A percentile compares a stretch with the other conserved stretches of the same genome.
These are phyloP conservation scores for Gnaphalium uliginosum DNA, from an alignment of 129 eudicot genomes.

Conservation along the genomic window DNA sequence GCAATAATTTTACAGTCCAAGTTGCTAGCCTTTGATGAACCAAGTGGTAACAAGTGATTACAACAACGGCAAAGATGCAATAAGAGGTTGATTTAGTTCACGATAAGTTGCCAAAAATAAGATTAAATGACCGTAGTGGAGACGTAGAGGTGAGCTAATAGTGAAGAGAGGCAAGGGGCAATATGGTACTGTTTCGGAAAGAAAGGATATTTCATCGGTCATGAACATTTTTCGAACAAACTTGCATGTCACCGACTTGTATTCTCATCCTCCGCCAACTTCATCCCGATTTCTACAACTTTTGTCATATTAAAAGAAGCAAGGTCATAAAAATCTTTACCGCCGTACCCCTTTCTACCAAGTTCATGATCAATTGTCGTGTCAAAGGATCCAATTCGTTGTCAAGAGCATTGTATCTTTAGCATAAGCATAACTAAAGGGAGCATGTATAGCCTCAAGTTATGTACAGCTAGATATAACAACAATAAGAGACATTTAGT, in stretches of 20 bases:
- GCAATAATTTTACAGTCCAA: not conserved
- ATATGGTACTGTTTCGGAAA: no score
- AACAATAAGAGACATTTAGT: not conserved
- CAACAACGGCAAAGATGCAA: no score
- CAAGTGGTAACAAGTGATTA: not conserved
- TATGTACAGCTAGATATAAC: not conserved
- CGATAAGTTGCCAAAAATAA: not conserved
- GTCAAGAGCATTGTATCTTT: not conserved
- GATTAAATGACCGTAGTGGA: not conserved
- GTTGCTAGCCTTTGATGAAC: not conserved
- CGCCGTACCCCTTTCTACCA: not conserved
- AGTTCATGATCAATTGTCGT: not conserved
- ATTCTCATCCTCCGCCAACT: no score
- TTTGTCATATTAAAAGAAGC: not conserved
- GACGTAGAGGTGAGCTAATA: not conserved
- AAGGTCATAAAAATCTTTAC: not conserved
- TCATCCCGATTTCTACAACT: no score
- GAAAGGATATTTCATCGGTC: no score
- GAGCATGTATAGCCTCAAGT: not conserved
- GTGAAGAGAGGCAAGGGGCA: not conserved
- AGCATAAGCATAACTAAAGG: no score
- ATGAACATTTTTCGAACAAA: no score
- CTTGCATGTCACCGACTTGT: no score
- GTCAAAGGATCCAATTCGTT: not conserved
- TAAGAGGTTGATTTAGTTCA: no score